These are phyloP conservation scores for Phytophthora podocarpi DNA, from an alignment of 352 stramenopile genomes.

Conservation along the genomic window DNA sequence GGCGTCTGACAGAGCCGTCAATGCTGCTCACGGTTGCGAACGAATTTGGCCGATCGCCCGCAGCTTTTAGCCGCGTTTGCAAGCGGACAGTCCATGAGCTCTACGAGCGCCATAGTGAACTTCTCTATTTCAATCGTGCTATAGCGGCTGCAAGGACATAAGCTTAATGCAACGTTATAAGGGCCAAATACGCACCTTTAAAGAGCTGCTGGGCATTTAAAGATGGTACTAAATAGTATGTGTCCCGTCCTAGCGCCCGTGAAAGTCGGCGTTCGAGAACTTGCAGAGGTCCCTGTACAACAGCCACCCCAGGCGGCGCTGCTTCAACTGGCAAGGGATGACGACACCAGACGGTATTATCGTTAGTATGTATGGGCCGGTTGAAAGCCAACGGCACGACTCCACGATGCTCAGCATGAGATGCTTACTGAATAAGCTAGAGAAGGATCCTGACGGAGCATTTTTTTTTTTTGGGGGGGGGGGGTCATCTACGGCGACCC, in stretches of 20 bases:
- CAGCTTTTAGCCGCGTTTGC: background rate
- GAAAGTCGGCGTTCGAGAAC: background rate
- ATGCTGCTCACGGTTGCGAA: background rate
- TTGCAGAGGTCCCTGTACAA: background rate
- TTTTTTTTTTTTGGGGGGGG: no score
- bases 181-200: no score
- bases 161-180: no score
- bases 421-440: no score
- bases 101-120: background rate
- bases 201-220: slow-evolving; percentile 5
- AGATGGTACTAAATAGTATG: background rate
- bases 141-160: no score
- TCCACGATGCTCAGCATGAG: no score
- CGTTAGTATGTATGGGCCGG: no score
- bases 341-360: no score
- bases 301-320: background rate
- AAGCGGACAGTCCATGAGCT: background rate
- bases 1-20: background rate
- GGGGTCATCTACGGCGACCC: no score
- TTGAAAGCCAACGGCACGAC: no score
- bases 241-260: background rate
- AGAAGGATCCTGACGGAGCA: no score
- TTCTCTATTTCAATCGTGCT: background rate
- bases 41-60: background rate
- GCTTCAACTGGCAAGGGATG: no score